These are phyloP conservation scores for Yamadazyma philogaea DNA, from an alignment of 805 yeast species.

Conservation along the genomic window DNA sequence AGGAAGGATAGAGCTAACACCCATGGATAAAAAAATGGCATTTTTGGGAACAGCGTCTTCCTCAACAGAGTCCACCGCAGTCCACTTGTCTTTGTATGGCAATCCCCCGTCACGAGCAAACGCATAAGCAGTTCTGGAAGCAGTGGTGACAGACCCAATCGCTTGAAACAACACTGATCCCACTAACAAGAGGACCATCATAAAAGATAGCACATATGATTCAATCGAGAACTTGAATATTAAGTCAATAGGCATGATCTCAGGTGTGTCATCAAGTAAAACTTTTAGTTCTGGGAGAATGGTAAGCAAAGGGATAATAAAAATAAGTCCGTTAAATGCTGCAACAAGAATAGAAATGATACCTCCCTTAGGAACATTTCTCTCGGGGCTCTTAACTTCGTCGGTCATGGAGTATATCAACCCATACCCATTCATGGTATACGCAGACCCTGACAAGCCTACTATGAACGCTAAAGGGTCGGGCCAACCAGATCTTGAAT, in stretches of 20 bases:
- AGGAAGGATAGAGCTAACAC: slow-evolving; percentile 57
- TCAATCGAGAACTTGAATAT: slow-evolving; percentile 70
- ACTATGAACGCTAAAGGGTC: slow-evolving; percentile 66
- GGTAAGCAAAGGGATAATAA: slow-evolving; percentile 66
- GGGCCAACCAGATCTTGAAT: slow-evolving; percentile 74
- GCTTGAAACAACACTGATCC: slow-evolving; percentile 76
- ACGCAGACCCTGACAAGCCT: slow-evolving; percentile 75
- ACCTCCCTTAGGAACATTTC: slow-evolving; percentile 71
- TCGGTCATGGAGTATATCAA: slow-evolving; percentile 79
- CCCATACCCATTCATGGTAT: slow-evolving; percentile 80
- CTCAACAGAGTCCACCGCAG: slow-evolving; percentile 55
- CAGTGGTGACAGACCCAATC: slow-evolving; percentile 75
- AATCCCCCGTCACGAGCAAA: slow-evolving; percentile 82
- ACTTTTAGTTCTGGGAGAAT: slow-evolving; percentile 65
- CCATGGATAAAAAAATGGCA: slow-evolving; percentile 64
- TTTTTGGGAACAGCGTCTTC: slow-evolving; percentile 65
- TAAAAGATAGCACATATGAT: slow-evolving; percentile 64
- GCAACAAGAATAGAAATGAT: slow-evolving; percentile 62
- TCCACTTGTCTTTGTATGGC: slow-evolving; percentile 64
- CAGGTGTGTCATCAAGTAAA: slow-evolving; percentile 56
- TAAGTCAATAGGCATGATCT: slow-evolving; percentile 74
- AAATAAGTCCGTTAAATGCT: slow-evolving; percentile 65
- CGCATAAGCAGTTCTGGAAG: slow-evolving; percentile 77
- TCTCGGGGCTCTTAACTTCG: slow-evolving; percentile 75
- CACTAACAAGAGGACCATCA: slow-evolving; percentile 60